Base-by-base conservation (phyloP, 2,329 filamentous ascomycete genomes). In the Cucurbitaria berberidis region DNA sequence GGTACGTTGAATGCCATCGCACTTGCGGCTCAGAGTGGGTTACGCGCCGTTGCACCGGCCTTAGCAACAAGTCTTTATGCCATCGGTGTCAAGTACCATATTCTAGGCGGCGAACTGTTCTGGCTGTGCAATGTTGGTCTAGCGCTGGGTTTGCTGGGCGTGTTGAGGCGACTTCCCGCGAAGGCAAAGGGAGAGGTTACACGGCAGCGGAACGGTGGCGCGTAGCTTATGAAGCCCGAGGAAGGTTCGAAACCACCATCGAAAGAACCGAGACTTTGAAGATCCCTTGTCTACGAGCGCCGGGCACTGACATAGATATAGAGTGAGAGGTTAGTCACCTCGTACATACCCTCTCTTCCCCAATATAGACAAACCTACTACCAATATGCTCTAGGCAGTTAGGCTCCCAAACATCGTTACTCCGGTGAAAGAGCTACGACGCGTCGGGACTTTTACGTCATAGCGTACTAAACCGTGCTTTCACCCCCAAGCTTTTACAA, bases 1-100 rank as follows among this genome's bases (percentile, higher is more conserved):
- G 89, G 87, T 0, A 91, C 85, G 0, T 76, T 95, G 24, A 93
- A 93, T 62, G 87, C 87, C 0, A 63, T 91, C 1, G 82, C 84
- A 0, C 76, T 93, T 51, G 88, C 88, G 0, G 65, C 85, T 0
- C 74, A 79, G 0, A 86, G 85, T 57, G 86, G 77, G 0, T 76
- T 90, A 26, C 80, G 90, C 13, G 82, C 89, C 0, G 78, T 93
- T 35, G 81, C 82, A 0, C 90, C 90, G 0, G 88, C 84, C 0
- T 63, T 86, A 0, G 86, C 89, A 38, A 83, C 88, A 0, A 88
- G 81, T 45, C 64, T 93, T 3, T 93, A 86, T 59, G 89, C 90
- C 0, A 64, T 85, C 0, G 88, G 89, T 1, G 85, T 86, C 2
- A 80, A 82, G 35, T 80, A 82, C 13, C 83, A 87, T 56, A 81